Evolutionary conservation across 2,329 filamentous ascomycete species (phyloP).

Genomic region (Aspergillus melleus): DNA sequence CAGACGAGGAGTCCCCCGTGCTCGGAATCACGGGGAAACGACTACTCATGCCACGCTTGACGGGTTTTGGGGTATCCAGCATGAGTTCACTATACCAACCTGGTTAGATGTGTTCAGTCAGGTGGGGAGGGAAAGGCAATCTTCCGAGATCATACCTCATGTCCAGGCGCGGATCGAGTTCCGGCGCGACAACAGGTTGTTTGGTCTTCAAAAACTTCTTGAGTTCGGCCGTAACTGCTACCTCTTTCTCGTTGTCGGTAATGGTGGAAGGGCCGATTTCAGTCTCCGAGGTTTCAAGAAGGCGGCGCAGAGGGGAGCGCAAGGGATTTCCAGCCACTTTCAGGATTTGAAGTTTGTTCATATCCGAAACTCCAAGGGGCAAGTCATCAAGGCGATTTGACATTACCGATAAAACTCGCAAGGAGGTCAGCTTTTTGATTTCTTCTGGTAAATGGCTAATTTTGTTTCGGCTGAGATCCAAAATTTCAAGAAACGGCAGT

Average conservation of each 20-base stretch:
- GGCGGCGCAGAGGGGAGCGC: constrained; percentile 71
- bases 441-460: constrained; percentile 75
- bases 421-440: constrained; percentile 74
- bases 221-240: constrained; percentile 59
- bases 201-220: constrained; percentile 57
- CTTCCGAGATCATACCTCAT: constrained; percentile 32
- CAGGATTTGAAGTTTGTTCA: constrained; percentile 83
- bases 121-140: constrained; percentile 6
- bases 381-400: constrained; percentile 85
- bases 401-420: constrained; percentile 86
- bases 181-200: constrained; percentile 39
- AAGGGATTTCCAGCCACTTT: constrained; percentile 89
- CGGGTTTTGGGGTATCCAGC: constrained; percentile 73
- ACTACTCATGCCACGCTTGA: constrained; percentile 54
- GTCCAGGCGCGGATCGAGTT: constrained; percentile 50
- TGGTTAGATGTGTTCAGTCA: not conserved
- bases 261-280: constrained; percentile 59
- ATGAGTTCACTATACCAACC: constrained; percentile 66
- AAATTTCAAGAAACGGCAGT: constrained; percentile 82
- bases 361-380: constrained; percentile 80
- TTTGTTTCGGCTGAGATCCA: constrained; percentile 88
- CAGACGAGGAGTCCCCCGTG: constrained; percentile 61
- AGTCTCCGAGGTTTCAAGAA: constrained; percentile 65
- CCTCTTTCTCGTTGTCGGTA: constrained; percentile 61
- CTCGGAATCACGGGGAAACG: constrained; percentile 59